These are phyloP conservation scores for Clonostachys chloroleuca DNA, from an alignment of 2,329 filamentous ascomycete species.

Conservation along the genomic window DNA sequence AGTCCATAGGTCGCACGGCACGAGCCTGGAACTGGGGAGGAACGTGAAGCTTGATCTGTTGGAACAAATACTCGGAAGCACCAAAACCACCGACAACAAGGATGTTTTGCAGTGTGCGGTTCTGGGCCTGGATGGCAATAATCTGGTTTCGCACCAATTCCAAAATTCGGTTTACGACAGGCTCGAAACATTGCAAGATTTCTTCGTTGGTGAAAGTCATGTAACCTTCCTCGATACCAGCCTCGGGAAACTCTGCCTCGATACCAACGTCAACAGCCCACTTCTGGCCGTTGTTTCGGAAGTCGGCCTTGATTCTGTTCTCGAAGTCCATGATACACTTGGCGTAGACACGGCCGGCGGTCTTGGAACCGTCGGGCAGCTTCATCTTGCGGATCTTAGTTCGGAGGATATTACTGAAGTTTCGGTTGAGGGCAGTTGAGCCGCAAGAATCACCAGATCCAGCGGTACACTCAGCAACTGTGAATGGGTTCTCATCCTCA, in stretches of 20 bases:
- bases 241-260: slow-evolving; percentile 95
- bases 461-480: slow-evolving; percentile 93
- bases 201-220: slow-evolving; percentile 99
- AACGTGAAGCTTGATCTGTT: slow-evolving; percentile 98
- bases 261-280: slow-evolving; percentile 99
- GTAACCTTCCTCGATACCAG: slow-evolving; percentile 96
- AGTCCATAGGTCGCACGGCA: slow-evolving; percentile 98
- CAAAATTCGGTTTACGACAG: slow-evolving; percentile 93
- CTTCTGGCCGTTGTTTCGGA: slow-evolving; percentile 98
- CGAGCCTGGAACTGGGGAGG: slow-evolving; percentile 98
- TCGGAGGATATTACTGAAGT: slow-evolving; percentile 96
- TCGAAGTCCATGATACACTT: slow-evolving; percentile 99
- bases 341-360: slow-evolving; percentile 94
- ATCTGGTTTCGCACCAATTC: slow-evolving; percentile 97
- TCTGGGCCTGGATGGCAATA: slow-evolving; percentile 97
- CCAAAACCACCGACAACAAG: slow-evolving; percentile 97
- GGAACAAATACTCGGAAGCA: slow-evolving; percentile 97
- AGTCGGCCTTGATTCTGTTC: slow-evolving; percentile 99
- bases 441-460: slow-evolving; percentile 97
- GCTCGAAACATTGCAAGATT: slow-evolving; percentile 97
- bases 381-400: slow-evolving; percentile 99
- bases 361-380: slow-evolving; percentile 92
- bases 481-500: slow-evolving; percentile 95
- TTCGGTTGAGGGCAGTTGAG: slow-evolving; percentile 95
- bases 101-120: slow-evolving; percentile 90